Conservation (phyloP, 2,329 filamentous ascomycete species). For the Paramyrothecium sp. region DNA sequence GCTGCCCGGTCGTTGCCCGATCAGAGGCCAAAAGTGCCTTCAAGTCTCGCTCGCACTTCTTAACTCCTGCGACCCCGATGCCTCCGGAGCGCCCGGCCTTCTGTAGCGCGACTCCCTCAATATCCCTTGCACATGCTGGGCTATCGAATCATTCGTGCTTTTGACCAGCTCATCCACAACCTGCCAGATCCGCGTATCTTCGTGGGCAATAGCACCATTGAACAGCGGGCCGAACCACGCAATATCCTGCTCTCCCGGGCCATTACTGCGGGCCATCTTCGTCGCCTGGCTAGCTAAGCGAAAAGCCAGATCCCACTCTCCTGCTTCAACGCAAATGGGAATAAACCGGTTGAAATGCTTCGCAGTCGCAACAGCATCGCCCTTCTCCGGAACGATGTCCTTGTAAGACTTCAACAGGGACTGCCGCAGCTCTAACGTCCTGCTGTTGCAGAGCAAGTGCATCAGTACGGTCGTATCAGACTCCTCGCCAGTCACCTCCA, state of each 20-base stretch:
- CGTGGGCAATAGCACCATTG: conserved; percentile 19
- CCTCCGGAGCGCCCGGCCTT: conserved; percentile 3
- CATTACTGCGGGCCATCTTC: background rate
- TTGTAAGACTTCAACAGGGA: conserved; percentile 28
- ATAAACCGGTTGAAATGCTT: conserved; percentile 24
- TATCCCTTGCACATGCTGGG: conserved; percentile 17
- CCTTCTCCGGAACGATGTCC: conserved; percentile 12
- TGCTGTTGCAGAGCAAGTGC: conserved; percentile 27
- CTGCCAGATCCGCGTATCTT: conserved; percentile 30
- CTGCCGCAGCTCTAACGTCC: conserved; percentile 17
- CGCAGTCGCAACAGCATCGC: conserved; percentile 9
- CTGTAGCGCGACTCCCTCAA: conserved; percentile 20
- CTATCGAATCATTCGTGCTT: conserved; percentile 14
- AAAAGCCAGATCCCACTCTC: conserved; percentile 31
- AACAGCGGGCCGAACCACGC: conserved; percentile 27
- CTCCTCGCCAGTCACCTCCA: conserved; percentile 23
- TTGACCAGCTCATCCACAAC: conserved; percentile 26
- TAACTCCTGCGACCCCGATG: background rate
- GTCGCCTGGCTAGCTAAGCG: conserved; percentile 22
- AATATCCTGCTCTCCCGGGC: conserved; percentile 6
- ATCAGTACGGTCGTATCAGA: conserved; percentile 23
- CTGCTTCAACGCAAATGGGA: conserved; percentile 21
- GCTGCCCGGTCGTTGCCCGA: no score
- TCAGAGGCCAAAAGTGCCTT: no score
- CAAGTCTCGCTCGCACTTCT: no score